Evolutionary conservation across 371 early-diverging fungal genomes (phyloP), one percentile per base, ranked within the genome.

Genomic region (Haplosporangium sp.): DNA sequence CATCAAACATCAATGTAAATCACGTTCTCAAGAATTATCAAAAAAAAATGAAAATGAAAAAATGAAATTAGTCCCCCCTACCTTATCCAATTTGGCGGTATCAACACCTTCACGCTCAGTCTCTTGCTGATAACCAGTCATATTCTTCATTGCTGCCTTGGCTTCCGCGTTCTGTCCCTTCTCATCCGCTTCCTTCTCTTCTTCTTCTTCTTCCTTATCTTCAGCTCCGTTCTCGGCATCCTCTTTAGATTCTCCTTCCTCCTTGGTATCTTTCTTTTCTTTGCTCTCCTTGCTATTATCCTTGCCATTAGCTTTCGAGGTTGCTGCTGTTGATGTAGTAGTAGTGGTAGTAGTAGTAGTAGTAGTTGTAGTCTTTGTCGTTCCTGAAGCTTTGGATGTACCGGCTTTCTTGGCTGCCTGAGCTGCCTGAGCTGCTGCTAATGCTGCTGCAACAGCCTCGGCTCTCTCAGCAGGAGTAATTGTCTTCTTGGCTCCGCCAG

Each of bases 61-160:
- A 10, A 38, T 19, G 20, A 37, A 40, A 15, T 15, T 42, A 20
- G 27, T 27, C 27, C 27, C 27, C 27, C 8, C 17, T 79, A 79
- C 81, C 81, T 74, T 66, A 58, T 79, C 81, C 40, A 79, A 39
- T 50, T 74, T 74, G 11, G 44, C 71, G 38, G 74, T 39, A 57
- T 74, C 81, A 40, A 79, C 74, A 17, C 68, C 74, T 19, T 70
- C 74, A 1, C 74, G 71, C 56, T 79, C 81, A 52, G 55, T 58
- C 17, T 74, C 81, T 42, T 70, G 74, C 55, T 74, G 81, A 68
- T 79, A 67, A 20, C 73, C 69, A 0, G 81, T 68, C 81, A 79
- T 79, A 44, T 71, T 79, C 69, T 74, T 79, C 81, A 79, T 79
- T 2, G 81, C 81, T 17, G 81, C 81, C 74, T 79, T 74, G 69